phyloP scores from a whole-genome alignment of 768 basidiomycete genomes.

The Suillus bovinus region DNA sequence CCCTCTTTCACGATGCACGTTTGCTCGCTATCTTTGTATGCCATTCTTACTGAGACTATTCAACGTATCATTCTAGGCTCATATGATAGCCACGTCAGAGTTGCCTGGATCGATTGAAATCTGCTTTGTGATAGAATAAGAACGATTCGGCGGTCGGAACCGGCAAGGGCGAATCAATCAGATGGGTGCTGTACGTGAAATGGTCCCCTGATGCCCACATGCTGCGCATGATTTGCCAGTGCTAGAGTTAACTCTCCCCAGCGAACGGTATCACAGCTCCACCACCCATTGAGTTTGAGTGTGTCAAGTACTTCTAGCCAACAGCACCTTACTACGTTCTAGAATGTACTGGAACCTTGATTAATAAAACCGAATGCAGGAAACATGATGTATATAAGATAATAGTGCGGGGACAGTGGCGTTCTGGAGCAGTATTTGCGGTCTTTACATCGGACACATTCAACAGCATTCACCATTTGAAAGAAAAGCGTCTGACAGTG shows the following conservation, averaged over 20 bases:
- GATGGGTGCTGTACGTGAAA: neutral
- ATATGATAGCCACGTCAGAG: conserved; percentile 3
- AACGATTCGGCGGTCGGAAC: conserved; percentile 5
- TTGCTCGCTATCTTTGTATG: conserved; percentile 21
- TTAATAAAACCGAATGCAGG: neutral
- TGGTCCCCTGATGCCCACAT: conserved; percentile 1
- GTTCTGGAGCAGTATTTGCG: conserved; percentile 16
- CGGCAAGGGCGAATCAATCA: conserved; percentile 2
- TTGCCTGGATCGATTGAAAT: neutral
- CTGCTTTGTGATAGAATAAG: neutral
- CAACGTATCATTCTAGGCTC: neutral
- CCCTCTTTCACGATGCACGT: conserved; percentile 28
- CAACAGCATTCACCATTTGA: neutral
- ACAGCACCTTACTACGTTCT: conserved; percentile 1
- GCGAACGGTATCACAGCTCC: conserved; percentile 1
- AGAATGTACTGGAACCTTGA: conserved; percentile 4
- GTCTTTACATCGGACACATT: neutral
- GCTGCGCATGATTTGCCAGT: neutral
- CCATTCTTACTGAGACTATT: conserved; percentile 2
- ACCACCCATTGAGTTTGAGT: neutral
- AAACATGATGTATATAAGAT: conserved; percentile 6
- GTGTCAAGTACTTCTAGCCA: neutral
- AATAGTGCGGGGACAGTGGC: conserved; percentile 24
- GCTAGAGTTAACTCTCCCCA: neutral
- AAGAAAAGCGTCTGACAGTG: no score